A percentile compares a stretch with the other conserved stretches of the same genome.
Evolutionary conservation across 1,284 basidiomycete genomes (phyloP).

Genomic region (Leccinum fuscescens): DNA sequence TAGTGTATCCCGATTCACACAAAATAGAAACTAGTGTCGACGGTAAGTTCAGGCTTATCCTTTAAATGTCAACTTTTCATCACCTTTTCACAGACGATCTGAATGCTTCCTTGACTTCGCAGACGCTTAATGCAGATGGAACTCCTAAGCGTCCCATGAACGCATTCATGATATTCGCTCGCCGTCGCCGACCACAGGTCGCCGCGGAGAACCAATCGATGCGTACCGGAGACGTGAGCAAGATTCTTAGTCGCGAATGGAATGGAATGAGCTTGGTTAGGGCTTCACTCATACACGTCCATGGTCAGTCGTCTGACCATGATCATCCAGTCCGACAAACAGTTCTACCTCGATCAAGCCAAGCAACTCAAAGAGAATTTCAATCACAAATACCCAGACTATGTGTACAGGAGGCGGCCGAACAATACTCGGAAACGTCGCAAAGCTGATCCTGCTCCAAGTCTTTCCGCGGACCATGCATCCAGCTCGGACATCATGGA

Average conservation of each 20-base stretch:
- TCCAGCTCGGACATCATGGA: slow-evolving; percentile 25
- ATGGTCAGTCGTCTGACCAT: slow-evolving; percentile 19
- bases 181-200: slow-evolving; percentile 76
- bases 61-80: slow-evolving; percentile 14
- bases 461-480: slow-evolving; percentile 20
- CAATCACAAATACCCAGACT: slow-evolving; percentile 83
- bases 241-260: slow-evolving; percentile 80
- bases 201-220: slow-evolving; percentile 78
- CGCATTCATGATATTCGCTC: slow-evolving; percentile 87
- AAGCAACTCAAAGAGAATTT: slow-evolving; percentile 80
- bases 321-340: slow-evolving; percentile 62
- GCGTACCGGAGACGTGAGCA: slow-evolving; percentile 83
- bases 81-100: slow-evolving; percentile 41
- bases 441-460: slow-evolving; percentile 43
- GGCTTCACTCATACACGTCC: slow-evolving; percentile 15
- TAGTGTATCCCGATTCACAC: slow-evolving; percentile 35
- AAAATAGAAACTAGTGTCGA: slow-evolving; percentile 43
- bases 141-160: slow-evolving; percentile 87
- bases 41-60: slow-evolving; percentile 34
- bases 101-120: slow-evolving; percentile 60
- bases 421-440: slow-evolving; percentile 78
- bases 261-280: slow-evolving; percentile 66
- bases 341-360: slow-evolving; percentile 81
- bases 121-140: slow-evolving; percentile 78
- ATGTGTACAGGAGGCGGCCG: slow-evolving; percentile 78